Evolutionary conservation across 208 protist species (phyloP), one percentile per base, ranked within the genome.

Genomic region (Wallacemonas sp.): DNA sequence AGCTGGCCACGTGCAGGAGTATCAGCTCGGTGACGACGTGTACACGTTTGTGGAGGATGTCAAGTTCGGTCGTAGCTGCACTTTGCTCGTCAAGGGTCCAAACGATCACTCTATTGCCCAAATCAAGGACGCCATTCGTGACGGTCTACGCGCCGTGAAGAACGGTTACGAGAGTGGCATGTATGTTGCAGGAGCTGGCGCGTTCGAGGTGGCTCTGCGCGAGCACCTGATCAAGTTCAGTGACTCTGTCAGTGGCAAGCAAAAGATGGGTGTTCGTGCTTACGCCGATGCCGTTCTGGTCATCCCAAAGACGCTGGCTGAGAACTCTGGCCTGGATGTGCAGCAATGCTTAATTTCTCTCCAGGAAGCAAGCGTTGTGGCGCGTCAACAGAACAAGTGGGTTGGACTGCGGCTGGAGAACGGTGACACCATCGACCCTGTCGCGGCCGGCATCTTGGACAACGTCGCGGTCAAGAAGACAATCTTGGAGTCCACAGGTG

Each of bases 41-140:
- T 99, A 98, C 84, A 99, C 99, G 2, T 99, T 99, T 88, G 94
- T 99, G 14, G 99, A 99, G 80, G 97, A 98, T 46, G 83, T 90
- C 42, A 90, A 95, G 67, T 90, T 98, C 59, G 98, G 98, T 19
- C 79, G 87, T 55, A 99, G 98, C 55, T 99, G 98, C 84, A 99
- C 99, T 15, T 97, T 99, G 22, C 75, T 99, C 4, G 92, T 99
- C 47, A 99, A 99, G 79, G 98, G 98, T 12, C 98, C 99, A 41
- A 99, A 98, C 75, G 95, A 98, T 60, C 98, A 99, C 83, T 99
- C 97, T 0, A 99, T 99, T 72, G 91, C 86, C 2, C 99, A 99
- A 79, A 98, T 99, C 64, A 99, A 99, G 80, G 98, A 99, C 67
- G 98, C 98, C 44, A 80, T 99, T 22, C 89, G 98, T 49, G 99